Evolutionary conservation across 164 flowering plant genomes (phyloP), one percentile per base, ranked within the genome.

Genomic region (Annona squamosa): DNA sequence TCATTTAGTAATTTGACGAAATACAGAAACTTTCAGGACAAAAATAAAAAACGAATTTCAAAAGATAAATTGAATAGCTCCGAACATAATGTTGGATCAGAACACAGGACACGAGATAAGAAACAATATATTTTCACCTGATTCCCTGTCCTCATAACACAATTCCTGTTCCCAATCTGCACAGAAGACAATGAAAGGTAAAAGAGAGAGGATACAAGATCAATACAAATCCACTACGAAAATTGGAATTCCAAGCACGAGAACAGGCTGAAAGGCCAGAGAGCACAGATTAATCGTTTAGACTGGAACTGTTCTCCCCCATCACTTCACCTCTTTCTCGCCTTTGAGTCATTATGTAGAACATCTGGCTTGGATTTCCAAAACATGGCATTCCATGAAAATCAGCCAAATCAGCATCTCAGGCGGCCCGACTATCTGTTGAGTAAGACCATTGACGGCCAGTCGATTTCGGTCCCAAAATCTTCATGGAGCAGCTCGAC

Each of bases 111-210:
- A 26, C 37, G 37, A 26, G 37, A 26, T 26, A 26, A 26, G 37
- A 61, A 87, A 87, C 69, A 69, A 46, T 72, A 52, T 81, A 80
- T 48, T 71, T 26, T 64, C 88, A 63, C 67, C 83, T 18, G 70
- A 78, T 48, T 68, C 74, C 69, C 76, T 77, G 69, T 67, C 72
- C 61, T 74, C 75, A 74, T 82, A 76, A 71, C 82, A 61, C 44
- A 87, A 81, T 70, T 79, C 73, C 70, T 81, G 76, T n/a, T 80
- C 82, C 78, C 78, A 73, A 42, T 69, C 95, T 90, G 82, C 82
- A 57, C 61, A 71, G 56, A 68, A 64, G 17, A 70, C 3, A 46
- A 2, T 10, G 46, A n/a, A 69, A 67, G 17, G 4, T 17, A 48
- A 46, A 17, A 17, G 37, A 68, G 18, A 46, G 4, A 46, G 18